Base-by-base conservation (phyloP, 179 eudicot species). In the Actinidia chinensis region DNA sequence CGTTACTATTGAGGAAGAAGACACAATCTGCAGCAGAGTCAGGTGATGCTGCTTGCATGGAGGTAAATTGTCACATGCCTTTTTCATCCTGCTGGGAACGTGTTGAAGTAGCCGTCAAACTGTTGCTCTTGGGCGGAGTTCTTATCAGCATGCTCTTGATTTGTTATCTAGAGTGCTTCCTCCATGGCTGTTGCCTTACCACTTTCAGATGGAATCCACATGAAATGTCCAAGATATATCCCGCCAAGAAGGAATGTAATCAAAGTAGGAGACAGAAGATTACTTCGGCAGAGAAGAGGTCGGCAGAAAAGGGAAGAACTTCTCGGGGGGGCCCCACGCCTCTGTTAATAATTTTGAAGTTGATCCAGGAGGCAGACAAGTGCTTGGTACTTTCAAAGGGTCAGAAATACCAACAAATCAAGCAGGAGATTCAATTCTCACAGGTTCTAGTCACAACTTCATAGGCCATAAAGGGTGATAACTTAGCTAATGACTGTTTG, bases 1-100 rank as follows among this genome's bases (percentile, higher is more conserved):
- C 97, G 98, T 75, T n/a, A 91, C 99, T 23, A 96, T 96, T 82
- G 99, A 98, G 8, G 99, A 96, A 88, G 99, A 96, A 90, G 99
- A 96, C 85, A 97, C 99, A 40, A 93, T 96, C n/a, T 86, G 99
- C 99, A 58, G 99, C 99, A 73, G 99, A 94, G 79, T 96, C 95
- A 40, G 93, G 99, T 56, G 98, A 90, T 83, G 99, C 99, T 79
- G 98, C 99, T 83, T 96, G 82, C 97, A 98, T 71, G 99, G 94
- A 77, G 99, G 99, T 84, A 98, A 98, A 80, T 80, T 96, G 80
- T 80, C 94, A 84, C 93, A 92, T 85, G 99, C 98, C 2, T 91
- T 96, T 83, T 96, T 91, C 91, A 94, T 80, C 93, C 94, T 63
- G 84, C 89, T 77, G 99, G 98, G 98, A 94, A 78, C 87, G 98